Evolutionary conservation across 345 rosid genomes (phyloP).

Genomic region (Pugionium dolabratum): DNA sequence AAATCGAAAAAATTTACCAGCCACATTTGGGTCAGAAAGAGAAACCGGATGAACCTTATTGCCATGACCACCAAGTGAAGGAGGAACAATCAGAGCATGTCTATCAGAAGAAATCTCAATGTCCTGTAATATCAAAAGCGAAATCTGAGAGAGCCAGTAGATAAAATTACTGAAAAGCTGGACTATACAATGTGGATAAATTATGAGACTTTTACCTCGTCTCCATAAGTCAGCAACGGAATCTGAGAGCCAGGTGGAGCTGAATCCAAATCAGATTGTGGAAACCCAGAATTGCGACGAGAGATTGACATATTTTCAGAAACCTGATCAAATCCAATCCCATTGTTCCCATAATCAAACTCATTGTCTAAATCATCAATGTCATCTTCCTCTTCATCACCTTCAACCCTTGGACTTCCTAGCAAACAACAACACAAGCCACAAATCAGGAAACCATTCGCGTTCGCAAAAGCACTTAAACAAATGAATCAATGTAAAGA

Average conservation of each 20-base stretch:
- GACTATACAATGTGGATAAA: constrained; percentile 5
- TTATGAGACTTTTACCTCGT: constrained; percentile 58
- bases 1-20: constrained; percentile 49
- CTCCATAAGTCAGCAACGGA: constrained; percentile 89
- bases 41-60: constrained; percentile 76
- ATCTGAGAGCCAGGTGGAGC: constrained; percentile 76
- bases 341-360: constrained; percentile 65
- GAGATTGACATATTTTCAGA: constrained; percentile 63
- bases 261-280: constrained; percentile 69
- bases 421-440: constrained; percentile 20
- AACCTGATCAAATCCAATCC: constrained; percentile 63
- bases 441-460: neutral
- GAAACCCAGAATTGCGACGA: constrained; percentile 58
- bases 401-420: constrained; percentile 97
- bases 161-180: neutral
- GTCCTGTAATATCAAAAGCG: constrained; percentile 49
- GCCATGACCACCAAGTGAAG: constrained; percentile 66
- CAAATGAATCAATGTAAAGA: too few species aligned
- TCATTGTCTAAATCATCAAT: constrained; percentile 92
- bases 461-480: neutral
- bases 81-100: constrained; percentile 95
- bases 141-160: constrained; percentile 9
- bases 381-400: constrained; percentile 97
- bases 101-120: constrained; percentile 84
- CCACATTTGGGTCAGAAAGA: constrained; percentile 60